A percentile compares a stretch with the other conserved stretches of the same genome.
Evolutionary conservation across 768 basidiomycete species (phyloP).

Genomic region (Collybiopsis luxurians): DNA sequence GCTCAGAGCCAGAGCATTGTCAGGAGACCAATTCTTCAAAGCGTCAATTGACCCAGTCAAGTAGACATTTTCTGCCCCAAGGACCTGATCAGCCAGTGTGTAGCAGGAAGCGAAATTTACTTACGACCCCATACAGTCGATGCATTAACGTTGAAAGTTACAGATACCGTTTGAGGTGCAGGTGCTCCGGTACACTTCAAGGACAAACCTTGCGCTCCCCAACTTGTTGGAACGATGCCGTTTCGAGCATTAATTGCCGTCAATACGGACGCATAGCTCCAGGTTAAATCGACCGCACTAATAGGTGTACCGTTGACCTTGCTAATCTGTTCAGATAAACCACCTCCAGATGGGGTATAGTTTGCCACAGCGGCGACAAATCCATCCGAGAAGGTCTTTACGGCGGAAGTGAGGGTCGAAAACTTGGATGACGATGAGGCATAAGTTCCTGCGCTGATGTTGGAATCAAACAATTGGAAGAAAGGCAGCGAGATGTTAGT

Average conservation of each 20-base stretch:
- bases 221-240: slow-evolving; percentile 47
- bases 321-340: slow-evolving; percentile 62
- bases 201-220: slow-evolving; percentile 64
- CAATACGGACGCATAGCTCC: slow-evolving; percentile 72
- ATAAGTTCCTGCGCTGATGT: slow-evolving; percentile 53
- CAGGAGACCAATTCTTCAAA: slow-evolving; percentile 44
- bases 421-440: slow-evolving; percentile 44
- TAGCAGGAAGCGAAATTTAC: slow-evolving; percentile 17
- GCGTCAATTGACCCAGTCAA: slow-evolving; percentile 42
- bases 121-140: slow-evolving; percentile 56
- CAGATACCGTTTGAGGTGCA: slow-evolving; percentile 44
- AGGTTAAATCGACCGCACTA: slow-evolving; percentile 69
- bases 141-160: slow-evolving; percentile 61
- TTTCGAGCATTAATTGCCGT: slow-evolving; percentile 59
- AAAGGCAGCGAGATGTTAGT: slow-evolving; percentile 66
- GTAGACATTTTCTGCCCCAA: slow-evolving; percentile 45
- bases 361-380: slow-evolving; percentile 56
- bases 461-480: slow-evolving; percentile 59
- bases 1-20: slow-evolving; percentile 41
- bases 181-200: slow-evolving; percentile 30
- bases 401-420: slow-evolving; percentile 43
- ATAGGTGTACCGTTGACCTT: slow-evolving; percentile 47
- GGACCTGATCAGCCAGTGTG: neutral
- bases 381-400: slow-evolving; percentile 61
- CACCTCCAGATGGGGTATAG: slow-evolving; percentile 61